Evolutionary conservation across 352 stramenopile genomes (phyloP).

Genomic region (Globisporangium viniferum): DNA sequence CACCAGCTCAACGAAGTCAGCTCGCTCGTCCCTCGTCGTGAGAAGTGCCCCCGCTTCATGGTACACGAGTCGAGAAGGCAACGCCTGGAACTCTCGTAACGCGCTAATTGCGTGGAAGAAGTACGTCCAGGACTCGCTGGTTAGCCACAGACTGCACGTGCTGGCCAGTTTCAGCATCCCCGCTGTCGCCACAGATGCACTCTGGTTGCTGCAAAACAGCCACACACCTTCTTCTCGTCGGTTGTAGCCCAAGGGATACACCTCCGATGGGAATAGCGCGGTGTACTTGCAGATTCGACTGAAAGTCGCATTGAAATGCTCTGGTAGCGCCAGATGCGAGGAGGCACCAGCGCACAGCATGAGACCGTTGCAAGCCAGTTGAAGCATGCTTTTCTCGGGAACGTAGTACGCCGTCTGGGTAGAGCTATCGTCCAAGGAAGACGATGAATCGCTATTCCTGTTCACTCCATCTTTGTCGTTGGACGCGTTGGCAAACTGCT

Average conservation of each 20-base stretch:
- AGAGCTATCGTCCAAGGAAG: constrained; percentile 3
- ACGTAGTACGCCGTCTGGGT: constrained; percentile 51
- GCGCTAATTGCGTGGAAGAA: constrained; percentile 63
- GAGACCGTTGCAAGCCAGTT: constrained; percentile 76
- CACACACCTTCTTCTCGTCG: constrained; percentile 46
- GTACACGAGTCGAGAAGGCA: constrained; percentile 49
- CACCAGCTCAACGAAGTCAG: constrained; percentile 57
- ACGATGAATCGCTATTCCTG: constrained; percentile 18
- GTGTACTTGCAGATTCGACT: constrained; percentile 62
- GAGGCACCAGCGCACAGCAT: constrained; percentile 62
- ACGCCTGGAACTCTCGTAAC: constrained; percentile 59
- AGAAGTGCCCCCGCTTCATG: constrained; percentile 3
- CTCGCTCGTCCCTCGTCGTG: constrained; percentile 43
- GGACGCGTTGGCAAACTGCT: constrained; percentile 60
- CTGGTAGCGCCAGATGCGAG: constrained; percentile 43
- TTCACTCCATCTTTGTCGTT: constrained; percentile 42
- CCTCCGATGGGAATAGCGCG: constrained; percentile 47
- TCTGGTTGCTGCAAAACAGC: constrained; percentile 71
- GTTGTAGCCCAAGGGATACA: constrained; percentile 64
- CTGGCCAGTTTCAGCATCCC: constrained; percentile 65
- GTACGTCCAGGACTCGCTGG: constrained; percentile 49
- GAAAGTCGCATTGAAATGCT: constrained; percentile 68
- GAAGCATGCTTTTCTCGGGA: constrained; percentile 66
- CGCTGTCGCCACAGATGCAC: constrained; percentile 59
- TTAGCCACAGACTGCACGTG: constrained; percentile 53